A percentile compares a stretch with the other conserved stretches of the same genome.
These are phyloP conservation scores for Microbotryum scabiosae DNA, from an alignment of 1,284 basidiomycete genomes.

Conservation along the genomic window DNA sequence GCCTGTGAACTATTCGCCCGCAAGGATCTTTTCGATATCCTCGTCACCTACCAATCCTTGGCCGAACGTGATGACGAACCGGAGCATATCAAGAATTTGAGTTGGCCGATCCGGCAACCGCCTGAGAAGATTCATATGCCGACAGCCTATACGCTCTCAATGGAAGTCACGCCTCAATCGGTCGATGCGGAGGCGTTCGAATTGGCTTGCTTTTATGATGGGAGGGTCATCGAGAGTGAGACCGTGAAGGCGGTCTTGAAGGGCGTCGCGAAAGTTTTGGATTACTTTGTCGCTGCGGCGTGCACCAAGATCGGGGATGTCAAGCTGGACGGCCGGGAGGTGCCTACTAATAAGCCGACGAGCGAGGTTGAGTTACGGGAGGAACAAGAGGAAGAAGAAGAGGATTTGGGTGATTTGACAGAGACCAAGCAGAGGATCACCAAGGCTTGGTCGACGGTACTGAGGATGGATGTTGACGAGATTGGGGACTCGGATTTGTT, in stretches of 20 bases:
- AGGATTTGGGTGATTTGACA: neutral
- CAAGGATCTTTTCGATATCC: conserved; percentile 24
- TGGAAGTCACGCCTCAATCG: conserved; percentile 28
- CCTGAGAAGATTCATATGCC: conserved; percentile 32
- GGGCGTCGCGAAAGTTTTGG: conserved; percentile 13
- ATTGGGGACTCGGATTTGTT: conserved; percentile 17
- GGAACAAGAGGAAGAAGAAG: neutral
- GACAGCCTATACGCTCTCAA: conserved; percentile 29
- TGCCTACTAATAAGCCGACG: neutral
- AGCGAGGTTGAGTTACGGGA: neutral
- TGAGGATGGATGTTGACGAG: conserved; percentile 7
- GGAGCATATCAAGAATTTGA: neutral
- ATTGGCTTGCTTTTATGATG: conserved; percentile 29
- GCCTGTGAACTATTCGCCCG: conserved; percentile 15
- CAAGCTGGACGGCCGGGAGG: neutral
- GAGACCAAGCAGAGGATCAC: conserved; percentile 4
- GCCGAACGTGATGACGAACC: conserved; percentile 21
- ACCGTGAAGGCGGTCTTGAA: conserved; percentile 12
- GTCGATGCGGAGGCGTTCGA: conserved; percentile 19
- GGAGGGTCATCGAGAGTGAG: conserved; percentile 3
- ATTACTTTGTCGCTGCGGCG: conserved; percentile 16
- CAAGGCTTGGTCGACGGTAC: conserved; percentile 22
- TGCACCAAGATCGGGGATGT: conserved; percentile 10
- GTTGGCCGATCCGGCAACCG: conserved; percentile 28
- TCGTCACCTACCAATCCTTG: conserved; percentile 30